Evolutionary conservation across 1,284 basidiomycete genomes (phyloP), one percentile per base, ranked within the genome.

Genomic region (Melampsora americana): DNA sequence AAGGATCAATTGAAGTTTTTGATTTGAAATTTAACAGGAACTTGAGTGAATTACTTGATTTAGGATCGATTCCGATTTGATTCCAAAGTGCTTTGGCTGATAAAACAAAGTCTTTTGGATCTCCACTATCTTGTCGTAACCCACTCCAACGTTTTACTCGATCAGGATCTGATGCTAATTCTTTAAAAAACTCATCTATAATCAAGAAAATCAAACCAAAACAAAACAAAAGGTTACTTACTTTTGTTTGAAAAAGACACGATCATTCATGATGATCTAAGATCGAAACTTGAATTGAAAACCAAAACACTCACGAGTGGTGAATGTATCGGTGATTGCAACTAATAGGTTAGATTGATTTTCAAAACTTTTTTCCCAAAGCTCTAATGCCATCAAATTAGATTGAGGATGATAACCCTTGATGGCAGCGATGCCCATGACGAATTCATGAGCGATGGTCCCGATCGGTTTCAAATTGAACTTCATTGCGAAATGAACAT

Each of bases 291-390:
- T n/a, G 16, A n/a, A 14, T 53, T 5, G 53, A 12, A 70, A 60
- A 11, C 12, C 32, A 35, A 75, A 30, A 26, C 9, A 50, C 16
- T 5, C 9, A 67, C 89, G 23, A 67, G 90, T 91, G 4, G 93
- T 91, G 83, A 95, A 96, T 0, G 94, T 97, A 83, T 97, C 94
- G 12, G 95, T 95, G 59, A 96, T 85, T 26, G 93, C 92, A 72
- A 92, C 88, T 69, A 89, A 85, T 7, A 89, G 85, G 6, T 79
- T 78, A 1, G 80, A 78, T 20, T 78, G 68, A 0, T 69, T 23
- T 35, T 30, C 50, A 61, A 69, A 62, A 84, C 83, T 83, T 65
- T 87, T 83, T 81, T 95, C 91, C 94, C 94, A 97, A 71, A 92
- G 86, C 66, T 90, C 86, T 82, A 96, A 85, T 0, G 92, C 91